Percentiles rank a stretch among this genome's conserved stretches.
phyloP scores from a whole-genome alignment of 169 alveolate genomes.

The Blepharisma undulans region DNA sequence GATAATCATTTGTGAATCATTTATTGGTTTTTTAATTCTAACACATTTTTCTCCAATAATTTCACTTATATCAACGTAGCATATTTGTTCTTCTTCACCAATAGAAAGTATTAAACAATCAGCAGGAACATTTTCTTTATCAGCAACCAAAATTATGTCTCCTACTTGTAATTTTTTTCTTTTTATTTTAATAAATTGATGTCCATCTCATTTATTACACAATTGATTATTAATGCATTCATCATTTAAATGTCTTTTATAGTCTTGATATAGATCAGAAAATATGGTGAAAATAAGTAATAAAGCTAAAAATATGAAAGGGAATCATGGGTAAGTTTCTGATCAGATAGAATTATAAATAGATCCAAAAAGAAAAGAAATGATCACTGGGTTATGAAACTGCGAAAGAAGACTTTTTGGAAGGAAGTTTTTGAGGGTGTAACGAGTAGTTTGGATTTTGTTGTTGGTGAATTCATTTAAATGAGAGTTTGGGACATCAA shows the following conservation, averaged over 20 bases:
- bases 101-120: slow-evolving; percentile 51
- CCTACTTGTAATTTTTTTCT: not conserved
- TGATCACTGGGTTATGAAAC: slow-evolving; percentile 65
- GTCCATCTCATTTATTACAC: not conserved
- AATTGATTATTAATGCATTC: not conserved
- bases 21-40: slow-evolving; percentile 9
- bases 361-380: slow-evolving; percentile 68
- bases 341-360: not conserved
- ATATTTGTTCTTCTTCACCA: not conserved
- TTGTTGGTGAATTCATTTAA: not conserved
- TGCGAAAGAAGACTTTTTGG: slow-evolving; percentile 71
- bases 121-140: slow-evolving; percentile 90
- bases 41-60: slow-evolving; percentile 16
- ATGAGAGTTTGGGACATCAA: not conserved
- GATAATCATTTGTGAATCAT: slow-evolving; percentile 5
- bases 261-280: not conserved
- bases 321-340: not conserved
- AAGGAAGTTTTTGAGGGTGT: slow-evolving; percentile 59
- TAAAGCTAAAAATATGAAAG: not conserved
- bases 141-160: not conserved
- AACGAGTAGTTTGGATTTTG: slow-evolving; percentile 53
- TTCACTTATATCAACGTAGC: not conserved
- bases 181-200: not conserved
- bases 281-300: not conserved
- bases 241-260: not conserved